phyloP scores from a whole-genome alignment of 805 yeast species.

The Teunomyces gatunensis region DNA sequence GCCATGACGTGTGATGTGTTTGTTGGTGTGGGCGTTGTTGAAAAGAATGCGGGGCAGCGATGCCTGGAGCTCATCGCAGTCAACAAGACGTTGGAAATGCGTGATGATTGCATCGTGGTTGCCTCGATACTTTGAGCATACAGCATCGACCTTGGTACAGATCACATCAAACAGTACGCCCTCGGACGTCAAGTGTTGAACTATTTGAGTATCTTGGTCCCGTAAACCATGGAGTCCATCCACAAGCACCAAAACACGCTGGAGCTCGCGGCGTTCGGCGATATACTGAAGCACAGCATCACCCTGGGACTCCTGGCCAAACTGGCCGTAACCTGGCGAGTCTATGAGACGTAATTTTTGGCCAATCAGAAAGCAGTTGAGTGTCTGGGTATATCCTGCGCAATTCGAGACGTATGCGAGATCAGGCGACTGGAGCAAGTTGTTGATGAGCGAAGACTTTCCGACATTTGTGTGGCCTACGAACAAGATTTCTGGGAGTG shows the following conservation, averaged over 20 bases:
- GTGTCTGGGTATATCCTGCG: constrained; percentile 60
- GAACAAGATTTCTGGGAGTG: constrained; percentile 68
- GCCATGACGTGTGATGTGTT: constrained; percentile 46
- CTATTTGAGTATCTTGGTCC: constrained; percentile 52
- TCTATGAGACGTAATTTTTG: constrained; percentile 68
- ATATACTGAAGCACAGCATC: constrained; percentile 63
- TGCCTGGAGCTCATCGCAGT: constrained; percentile 32
- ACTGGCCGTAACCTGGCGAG: constrained; percentile 87
- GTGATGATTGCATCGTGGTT: constrained; percentile 17
- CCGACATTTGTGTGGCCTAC: constrained; percentile 87
- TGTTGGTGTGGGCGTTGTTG: constrained; percentile 47
- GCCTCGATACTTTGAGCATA: constrained; percentile 25
- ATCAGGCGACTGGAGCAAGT: constrained; percentile 45
- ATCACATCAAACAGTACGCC: constrained; percentile 75
- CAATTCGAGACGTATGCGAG: constrained; percentile 55
- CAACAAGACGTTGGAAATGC: constrained; percentile 36
- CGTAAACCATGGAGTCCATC: constrained; percentile 61
- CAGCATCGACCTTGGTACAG: constrained; percentile 71
- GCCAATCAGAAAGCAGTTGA: constrained; percentile 71
- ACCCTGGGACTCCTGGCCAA: constrained; percentile 68
- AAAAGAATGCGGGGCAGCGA: constrained; percentile 47
- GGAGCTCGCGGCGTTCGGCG: constrained; percentile 48
- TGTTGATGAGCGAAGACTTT: constrained; percentile 73
- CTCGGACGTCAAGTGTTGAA: constrained; percentile 45
- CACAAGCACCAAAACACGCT: constrained; percentile 59